Evolutionary conservation across 192 early-diverging fungal species (phyloP).

Genomic region (Globomyces pollinis-pini): DNA sequence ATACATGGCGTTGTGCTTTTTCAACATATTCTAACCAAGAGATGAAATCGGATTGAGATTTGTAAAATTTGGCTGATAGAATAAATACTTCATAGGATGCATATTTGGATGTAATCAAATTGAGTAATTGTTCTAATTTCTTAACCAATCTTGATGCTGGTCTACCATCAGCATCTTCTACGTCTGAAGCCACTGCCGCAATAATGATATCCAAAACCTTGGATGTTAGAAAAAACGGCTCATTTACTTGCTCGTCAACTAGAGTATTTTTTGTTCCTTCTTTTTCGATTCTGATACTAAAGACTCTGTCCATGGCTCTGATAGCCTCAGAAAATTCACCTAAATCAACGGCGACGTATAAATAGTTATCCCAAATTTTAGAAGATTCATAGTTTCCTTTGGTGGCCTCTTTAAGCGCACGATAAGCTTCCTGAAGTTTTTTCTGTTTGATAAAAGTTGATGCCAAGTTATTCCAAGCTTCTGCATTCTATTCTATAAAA

Average conservation of each 20-base stretch:
- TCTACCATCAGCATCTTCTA: conserved; percentile 40
- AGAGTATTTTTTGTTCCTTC: conserved; percentile 47
- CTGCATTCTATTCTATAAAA: conserved; percentile 58
- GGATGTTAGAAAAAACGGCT: conserved; percentile 3
- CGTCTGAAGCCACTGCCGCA: conserved; percentile 7
- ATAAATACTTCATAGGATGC: conserved; percentile 67
- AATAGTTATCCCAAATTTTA: conserved; percentile 91
- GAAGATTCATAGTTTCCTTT: conserved; percentile 72
- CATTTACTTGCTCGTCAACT: conserved; percentile 69
- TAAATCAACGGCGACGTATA: conserved; percentile 70
- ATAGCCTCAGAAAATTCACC: conserved; percentile 77
- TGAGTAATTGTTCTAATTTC: conserved; percentile 56
- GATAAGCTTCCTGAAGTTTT: conserved; percentile 63
- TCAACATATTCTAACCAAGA: conserved; percentile 70
- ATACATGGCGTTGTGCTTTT: conserved; percentile 76
- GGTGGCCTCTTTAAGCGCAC: conserved; percentile 73
- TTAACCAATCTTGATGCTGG: conserved; percentile 38
- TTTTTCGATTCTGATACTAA: conserved; percentile 69
- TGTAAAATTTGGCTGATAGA: conserved; percentile 67
- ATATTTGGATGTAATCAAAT: conserved; percentile 67
- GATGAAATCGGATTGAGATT: conserved; percentile 52
- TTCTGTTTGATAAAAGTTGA: conserved; percentile 72
- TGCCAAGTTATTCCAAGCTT: conserved; percentile 97
- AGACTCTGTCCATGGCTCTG: conserved; percentile 70
- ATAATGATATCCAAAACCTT: conserved; percentile 13